Evolutionary conservation across 352 stramenopile species (phyloP).

Genomic region (Pythium biforme): DNA sequence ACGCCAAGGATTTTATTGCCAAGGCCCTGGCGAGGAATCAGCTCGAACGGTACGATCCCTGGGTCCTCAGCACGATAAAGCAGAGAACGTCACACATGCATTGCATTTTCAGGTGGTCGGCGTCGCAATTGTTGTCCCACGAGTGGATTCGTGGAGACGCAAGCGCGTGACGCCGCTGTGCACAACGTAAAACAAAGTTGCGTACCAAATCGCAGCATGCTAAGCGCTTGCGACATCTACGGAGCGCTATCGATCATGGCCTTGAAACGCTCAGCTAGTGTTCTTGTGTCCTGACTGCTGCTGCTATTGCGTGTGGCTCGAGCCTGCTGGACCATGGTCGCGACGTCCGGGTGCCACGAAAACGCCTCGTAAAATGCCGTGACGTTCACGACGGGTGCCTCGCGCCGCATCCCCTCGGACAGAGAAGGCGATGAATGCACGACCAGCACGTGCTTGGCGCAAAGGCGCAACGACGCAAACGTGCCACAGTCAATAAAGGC

Average conservation of each 20-base stretch:
- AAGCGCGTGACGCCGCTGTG: no score
- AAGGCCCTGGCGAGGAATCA: neutral
- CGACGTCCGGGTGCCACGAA: slow-evolving; percentile 45
- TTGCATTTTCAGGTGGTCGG: neutral
- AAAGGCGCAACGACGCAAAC: slow-evolving; percentile 38
- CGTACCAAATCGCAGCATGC: no score
- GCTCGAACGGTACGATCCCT: neutral
- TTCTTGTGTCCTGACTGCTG: neutral
- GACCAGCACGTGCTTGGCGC: slow-evolving; percentile 35
- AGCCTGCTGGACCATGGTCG: neutral
- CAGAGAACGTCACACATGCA: neutral
- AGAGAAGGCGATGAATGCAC: slow-evolving; percentile 35
- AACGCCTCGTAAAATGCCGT: slow-evolving; percentile 36
- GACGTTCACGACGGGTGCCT: slow-evolving; percentile 34
- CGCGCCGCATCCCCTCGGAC: slow-evolving; percentile 33
- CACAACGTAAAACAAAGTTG: no score
- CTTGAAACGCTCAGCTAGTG: neutral
- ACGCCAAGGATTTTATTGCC: neutral
- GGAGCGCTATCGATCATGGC: neutral
- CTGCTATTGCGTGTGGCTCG: neutral
- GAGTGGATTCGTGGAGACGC: neutral
- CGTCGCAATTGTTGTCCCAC: neutral
- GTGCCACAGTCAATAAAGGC: slow-evolving; percentile 53
- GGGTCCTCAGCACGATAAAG: neutral
- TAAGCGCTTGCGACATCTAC: neutral